Evolutionary conservation across 1,284 basidiomycete species (phyloP), one percentile per base, ranked within the genome.

Genomic region (Apiotrichum veenhuisii): DNA sequence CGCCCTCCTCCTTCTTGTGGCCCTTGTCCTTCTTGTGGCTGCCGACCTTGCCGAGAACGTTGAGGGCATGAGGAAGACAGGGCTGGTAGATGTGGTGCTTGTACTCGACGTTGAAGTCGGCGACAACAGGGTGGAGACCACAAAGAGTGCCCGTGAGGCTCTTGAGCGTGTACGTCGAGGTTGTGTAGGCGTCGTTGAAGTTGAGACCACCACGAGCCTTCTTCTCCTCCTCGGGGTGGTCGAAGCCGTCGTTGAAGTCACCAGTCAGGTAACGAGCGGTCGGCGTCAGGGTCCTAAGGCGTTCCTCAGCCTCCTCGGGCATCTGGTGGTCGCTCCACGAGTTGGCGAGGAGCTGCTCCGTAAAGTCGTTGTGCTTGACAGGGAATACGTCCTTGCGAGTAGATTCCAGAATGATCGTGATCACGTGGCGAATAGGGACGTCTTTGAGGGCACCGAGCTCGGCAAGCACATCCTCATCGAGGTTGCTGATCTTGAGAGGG

Each of bases 161-260:
- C 48, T 50, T 50, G 37, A 50, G 48, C 1, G 48, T 50, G 36
- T 40, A 50, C 11, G 48, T 50, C 58, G 67, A 78, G 25, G 68
- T 64, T 30, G 67, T 65, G 54, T 71, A 73, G 30, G 62, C 65
- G 36, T 54, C 53, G 49, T 64, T 56, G 44, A 71, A 53, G 54
- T 69, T 37, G 23, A 50, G 23, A n/a, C 48, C 48, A 17, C 48
- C 48, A 20, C 48, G 48, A 14, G 37, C 36, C 37, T 50, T 23
- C 15, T 27, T 27, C 18, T 38, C 37, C 14, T 18, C 36, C 17
- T 50, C 36, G 23, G 36, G 23, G 37, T 12, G 37, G 5, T 17
- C 37, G 9, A 50, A 50, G 36, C 48, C 37, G 33, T 40, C 37
- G 11, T 27, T 37, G 37, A n/a, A 50, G 48, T 50, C 48, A 34